Evolutionary conservation across 1,284 basidiomycete species (phyloP).

Genomic region (Cryptococcus sp.): DNA sequence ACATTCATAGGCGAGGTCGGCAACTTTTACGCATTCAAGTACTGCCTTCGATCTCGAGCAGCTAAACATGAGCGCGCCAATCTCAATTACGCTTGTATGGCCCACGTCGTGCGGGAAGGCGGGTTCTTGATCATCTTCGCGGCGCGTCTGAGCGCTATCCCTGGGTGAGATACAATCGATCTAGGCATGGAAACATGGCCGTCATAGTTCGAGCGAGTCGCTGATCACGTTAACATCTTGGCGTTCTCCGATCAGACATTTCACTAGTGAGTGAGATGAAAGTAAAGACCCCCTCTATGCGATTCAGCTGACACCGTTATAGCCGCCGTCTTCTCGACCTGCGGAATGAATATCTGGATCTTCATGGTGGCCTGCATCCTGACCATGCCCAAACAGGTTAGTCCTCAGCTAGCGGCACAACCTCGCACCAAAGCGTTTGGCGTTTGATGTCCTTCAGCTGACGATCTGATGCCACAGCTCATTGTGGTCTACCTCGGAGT

Average conservation of each 20-base stretch:
- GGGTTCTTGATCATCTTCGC: conserved; percentile 75
- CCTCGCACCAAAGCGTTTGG: neutral
- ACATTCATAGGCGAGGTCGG: conserved; percentile 50
- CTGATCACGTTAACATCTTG: no score
- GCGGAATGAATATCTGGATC: conserved; percentile 71
- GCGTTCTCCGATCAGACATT: conserved; percentile 25
- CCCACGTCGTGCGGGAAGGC: conserved; percentile 73
- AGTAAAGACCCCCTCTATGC: neutral
- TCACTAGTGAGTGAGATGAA: conserved; percentile 27
- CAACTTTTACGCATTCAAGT: conserved; percentile 52
- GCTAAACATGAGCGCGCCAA: conserved; percentile 71
- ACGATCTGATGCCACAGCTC: conserved; percentile 55
- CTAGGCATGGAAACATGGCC: no score
- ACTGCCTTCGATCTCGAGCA: conserved; percentile 61
- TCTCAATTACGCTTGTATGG: conserved; percentile 73
- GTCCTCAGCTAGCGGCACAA: conserved; percentile 4
- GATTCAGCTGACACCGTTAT: neutral
- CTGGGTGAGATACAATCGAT: conserved; percentile 56
- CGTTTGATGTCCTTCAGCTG: conserved; percentile 13
- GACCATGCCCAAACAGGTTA: conserved; percentile 68
- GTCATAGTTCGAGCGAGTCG: no score
- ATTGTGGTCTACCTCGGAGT: conserved; percentile 74
- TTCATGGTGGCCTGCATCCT: conserved; percentile 66
- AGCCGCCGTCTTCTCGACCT: conserved; percentile 73
- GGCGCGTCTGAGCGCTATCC: conserved; percentile 75